Conservation (phyloP, 1,139 yeast genomes). For the Yamadazyma spencermartinsiae region DNA sequence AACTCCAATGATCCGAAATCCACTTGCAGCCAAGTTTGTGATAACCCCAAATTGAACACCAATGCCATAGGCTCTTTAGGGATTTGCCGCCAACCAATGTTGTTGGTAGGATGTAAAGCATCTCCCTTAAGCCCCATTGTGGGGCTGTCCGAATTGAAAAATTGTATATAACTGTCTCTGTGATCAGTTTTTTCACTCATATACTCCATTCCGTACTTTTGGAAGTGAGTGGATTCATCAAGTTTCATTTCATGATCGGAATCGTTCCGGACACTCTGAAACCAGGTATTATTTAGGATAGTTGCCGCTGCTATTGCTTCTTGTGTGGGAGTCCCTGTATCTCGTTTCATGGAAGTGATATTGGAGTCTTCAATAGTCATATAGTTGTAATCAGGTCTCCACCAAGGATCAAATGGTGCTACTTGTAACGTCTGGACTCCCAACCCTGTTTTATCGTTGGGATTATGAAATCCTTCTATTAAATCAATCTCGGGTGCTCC, state of each 20-base stretch:
- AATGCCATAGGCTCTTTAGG: constrained; percentile 32
- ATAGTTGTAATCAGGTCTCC: constrained; percentile 32
- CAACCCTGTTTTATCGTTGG: constrained; percentile 19
- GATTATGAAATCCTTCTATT: constrained; percentile 26
- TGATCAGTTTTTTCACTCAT: constrained; percentile 19
- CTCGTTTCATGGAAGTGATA: constrained; percentile 26
- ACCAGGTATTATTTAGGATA: constrained; percentile 25
- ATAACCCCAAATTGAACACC: constrained; percentile 29
- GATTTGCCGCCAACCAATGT: constrained; percentile 29
- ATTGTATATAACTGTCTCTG: constrained; percentile 23
- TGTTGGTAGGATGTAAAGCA: constrained; percentile 27
- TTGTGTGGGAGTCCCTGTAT: constrained; percentile 31
- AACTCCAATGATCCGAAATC: constrained; percentile 24
- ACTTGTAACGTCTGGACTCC: constrained; percentile 33
- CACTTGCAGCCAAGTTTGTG: constrained; percentile 27
- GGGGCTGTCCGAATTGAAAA: constrained; percentile 22
- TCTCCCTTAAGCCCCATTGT: constrained; percentile 25
- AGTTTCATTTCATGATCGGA: constrained; percentile 5
- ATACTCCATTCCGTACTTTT: constrained; percentile 27
- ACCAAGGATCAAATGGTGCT: constrained; percentile 39
- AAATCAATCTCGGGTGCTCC: constrained; percentile 39
- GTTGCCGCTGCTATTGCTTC: constrained; percentile 32
- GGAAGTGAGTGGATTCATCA: constrained; percentile 18
- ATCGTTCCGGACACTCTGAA: constrained; percentile 15
- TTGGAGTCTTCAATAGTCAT: constrained; percentile 20